Evolutionary conservation across 495 filamentous ascomycete species (phyloP).

Genomic region (Immersiella caudata): DNA sequence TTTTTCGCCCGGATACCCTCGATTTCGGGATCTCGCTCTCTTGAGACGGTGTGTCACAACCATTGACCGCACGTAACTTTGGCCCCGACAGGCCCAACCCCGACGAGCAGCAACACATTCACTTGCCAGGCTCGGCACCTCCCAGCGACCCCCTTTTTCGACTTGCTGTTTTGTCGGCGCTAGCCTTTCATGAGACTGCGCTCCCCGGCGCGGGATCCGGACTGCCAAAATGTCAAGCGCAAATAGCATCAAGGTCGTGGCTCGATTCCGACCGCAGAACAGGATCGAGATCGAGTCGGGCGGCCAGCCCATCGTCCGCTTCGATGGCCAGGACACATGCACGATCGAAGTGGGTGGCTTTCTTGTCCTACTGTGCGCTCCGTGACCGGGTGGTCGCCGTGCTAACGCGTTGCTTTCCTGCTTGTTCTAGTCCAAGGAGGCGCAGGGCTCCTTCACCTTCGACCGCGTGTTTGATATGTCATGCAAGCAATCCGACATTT

Average conservation of each 20-base stretch:
- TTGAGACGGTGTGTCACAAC: conserved; percentile 11
- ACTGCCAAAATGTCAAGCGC: conserved; percentile 51
- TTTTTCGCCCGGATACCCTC: conserved; percentile 6
- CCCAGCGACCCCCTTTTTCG: conserved; percentile 2
- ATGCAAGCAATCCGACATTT: conserved; percentile 85
- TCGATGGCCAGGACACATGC: conserved; percentile 89
- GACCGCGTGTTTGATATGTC: conserved; percentile 95
- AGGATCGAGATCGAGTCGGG: conserved; percentile 86
- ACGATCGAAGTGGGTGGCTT: conserved; percentile 68
- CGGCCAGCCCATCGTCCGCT: conserved; percentile 86
- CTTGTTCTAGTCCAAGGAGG: conserved; percentile 72
- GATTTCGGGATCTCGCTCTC: conserved; percentile 5
- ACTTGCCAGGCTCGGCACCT: conserved; percentile 7
- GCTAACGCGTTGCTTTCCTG: not conserved
- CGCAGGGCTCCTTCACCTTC: conserved; percentile 86
- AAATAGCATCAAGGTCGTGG: conserved; percentile 80
- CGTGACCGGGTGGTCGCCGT: conserved; percentile 10
- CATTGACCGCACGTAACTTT: not conserved
- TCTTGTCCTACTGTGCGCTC: conserved; percentile 8
- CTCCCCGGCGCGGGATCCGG: conserved; percentile 41
- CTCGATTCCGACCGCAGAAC: conserved; percentile 96
- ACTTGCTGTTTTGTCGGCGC: conserved; percentile 8
- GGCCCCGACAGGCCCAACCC: not conserved
- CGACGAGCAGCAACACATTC: conserved; percentile 1
- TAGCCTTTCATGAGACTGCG: conserved; percentile 38